Evolutionary conservation across 257 asterid genomes (phyloP), one percentile per base, ranked within the genome.

Genomic region (Dorcoceras hygrometricum): DNA sequence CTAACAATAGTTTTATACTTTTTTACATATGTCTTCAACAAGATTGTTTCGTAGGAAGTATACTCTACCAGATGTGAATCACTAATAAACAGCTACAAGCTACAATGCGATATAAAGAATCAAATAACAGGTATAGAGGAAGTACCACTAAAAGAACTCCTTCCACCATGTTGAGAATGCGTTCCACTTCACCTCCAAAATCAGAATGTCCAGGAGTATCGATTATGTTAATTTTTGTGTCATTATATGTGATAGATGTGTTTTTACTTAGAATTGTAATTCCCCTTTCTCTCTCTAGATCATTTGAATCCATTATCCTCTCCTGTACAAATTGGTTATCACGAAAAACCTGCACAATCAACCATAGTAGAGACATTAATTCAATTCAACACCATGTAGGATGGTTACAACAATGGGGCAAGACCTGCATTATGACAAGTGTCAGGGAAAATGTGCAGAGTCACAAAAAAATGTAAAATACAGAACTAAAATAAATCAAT

Each of bases 171-270:
- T 90, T 94, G 78, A 94, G 97, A 81, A 94, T 90, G 60, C 99
- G 93, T 71, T 94, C 97, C 57, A 90, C 99, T 81, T 94, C 99
- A 51, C 99, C 97, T 70, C 99, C 99, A 82, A 94, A 94, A 83
- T 94, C 99, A 65, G 99, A 94, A 70, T 94, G 97, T 20, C 99
- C 99, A 6, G 99, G 99, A 68, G 99, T 94, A 66, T 94, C 99
- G 61, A 94, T 94, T 62, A 94, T 90, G 71, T 94, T 94, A 60
- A 94, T 88, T 80, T 94, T 94, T 16, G 96, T 76, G 72, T 87
- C 96, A n/a, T 90, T 82, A 63, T 79, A 93, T 26, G 89, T 81
- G 78, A 93, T 90, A 65, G 99, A 90, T 20, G 99, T 93, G 78
- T 94, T 94, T 83, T 94, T 94, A 86, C 99, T 94, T 69, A 94